Evolutionary conservation across 202 grass and related monocot genomes (phyloP).

Genomic region (Eragrostis tef): DNA sequence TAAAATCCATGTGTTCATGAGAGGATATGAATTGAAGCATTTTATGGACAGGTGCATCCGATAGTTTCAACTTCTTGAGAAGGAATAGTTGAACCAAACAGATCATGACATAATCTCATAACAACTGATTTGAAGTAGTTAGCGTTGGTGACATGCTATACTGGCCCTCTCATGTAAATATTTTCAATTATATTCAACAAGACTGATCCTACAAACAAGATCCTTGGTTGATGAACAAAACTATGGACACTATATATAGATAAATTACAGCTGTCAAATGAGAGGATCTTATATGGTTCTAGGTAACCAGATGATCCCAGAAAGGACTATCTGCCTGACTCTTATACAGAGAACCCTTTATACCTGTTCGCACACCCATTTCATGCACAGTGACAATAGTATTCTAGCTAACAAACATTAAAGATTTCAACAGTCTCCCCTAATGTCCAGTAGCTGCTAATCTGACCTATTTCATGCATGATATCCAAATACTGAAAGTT

Average conservation of each 20-base stretch:
- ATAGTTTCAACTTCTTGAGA: constrained; percentile 23
- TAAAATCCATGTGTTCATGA: neutral
- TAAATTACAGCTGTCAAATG: neutral
- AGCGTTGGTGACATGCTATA: constrained; percentile 16
- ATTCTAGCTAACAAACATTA: constrained; percentile 33
- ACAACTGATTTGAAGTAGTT: constrained; percentile 8
- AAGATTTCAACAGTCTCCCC: neutral
- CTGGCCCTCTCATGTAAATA: neutral
- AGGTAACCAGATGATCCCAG: constrained; percentile 21
- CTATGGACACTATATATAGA: constrained; percentile 29
- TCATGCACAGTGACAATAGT: neutral
- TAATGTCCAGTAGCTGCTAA: constrained; percentile 12
- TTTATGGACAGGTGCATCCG: neutral
- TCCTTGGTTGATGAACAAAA: neutral
- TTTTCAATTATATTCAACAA: constrained; percentile 38
- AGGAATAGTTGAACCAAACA: constrained; percentile 11
- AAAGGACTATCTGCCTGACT: constrained; percentile 17
- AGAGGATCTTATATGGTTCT: neutral
- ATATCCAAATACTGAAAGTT: constrained; percentile 26
- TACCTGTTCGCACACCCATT: neutral
- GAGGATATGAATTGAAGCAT: neutral
- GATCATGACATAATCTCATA: constrained; percentile 1
- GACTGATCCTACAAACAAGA: constrained; percentile 10
- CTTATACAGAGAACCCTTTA: constrained; percentile 4
- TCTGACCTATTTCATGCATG: constrained; percentile 21